Percentiles rank a stretch among this genome's conserved stretches.
phyloP scores from a whole-genome alignment of 371 early-diverging fungal genomes.

The Fennellomyces sp. region DNA sequence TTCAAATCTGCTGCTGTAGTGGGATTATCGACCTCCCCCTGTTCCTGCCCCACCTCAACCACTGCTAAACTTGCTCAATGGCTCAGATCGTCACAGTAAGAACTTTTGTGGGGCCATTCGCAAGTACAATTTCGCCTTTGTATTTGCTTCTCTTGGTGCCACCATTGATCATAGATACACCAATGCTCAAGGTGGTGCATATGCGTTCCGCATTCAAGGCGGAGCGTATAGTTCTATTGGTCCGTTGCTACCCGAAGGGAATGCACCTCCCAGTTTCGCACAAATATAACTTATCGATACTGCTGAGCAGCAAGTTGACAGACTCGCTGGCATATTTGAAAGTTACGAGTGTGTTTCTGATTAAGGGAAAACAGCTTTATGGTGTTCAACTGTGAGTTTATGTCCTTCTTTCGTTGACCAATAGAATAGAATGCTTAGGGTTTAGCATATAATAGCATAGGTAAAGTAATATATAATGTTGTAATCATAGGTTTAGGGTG shows the following conservation, averaged over 20 bases:
- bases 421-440: too few species aligned
- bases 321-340: too few species aligned
- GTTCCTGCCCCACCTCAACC: constrained; percentile 1
- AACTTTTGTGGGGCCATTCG: constrained; percentile 10
- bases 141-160: constrained; percentile 19
- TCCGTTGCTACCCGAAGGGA: not conserved
- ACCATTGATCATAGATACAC: constrained; percentile 7
- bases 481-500: too few species aligned
- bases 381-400: too few species aligned
- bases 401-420: too few species aligned
- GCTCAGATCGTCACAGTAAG: not conserved
- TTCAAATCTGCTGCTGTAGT: not conserved
- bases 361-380: too few species aligned
- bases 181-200: not conserved
- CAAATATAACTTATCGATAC: constrained; percentile 3
- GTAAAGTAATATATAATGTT: too few species aligned
- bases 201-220: constrained; percentile 10
- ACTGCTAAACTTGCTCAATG: not conserved
- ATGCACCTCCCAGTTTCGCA: not conserved
- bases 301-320: too few species aligned
- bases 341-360: too few species aligned
- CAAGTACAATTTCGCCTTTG: constrained; percentile 16
- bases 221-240: constrained; percentile 4
- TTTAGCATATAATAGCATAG: too few species aligned
- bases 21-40: not conserved